Evolutionary conservation across 1,139 yeast species (phyloP).

Genomic region (Suhomyces yuchorum): DNA sequence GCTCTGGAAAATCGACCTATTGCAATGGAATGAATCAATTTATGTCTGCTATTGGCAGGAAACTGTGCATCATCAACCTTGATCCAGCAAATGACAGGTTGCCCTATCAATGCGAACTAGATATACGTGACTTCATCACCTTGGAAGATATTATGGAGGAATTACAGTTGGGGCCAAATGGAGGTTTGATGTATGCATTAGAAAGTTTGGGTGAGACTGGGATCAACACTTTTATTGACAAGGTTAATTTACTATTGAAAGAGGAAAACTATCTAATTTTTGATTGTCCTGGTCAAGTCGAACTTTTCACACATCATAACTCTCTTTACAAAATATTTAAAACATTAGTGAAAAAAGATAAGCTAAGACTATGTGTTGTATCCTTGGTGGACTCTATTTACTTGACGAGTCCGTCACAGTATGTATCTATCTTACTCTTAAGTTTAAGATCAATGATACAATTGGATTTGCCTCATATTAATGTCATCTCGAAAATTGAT

Average conservation of each 20-base stretch:
- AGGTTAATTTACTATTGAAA: constrained; percentile 56
- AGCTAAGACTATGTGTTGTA: constrained; percentile 80
- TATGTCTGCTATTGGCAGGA: constrained; percentile 89
- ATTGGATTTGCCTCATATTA: constrained; percentile 47
- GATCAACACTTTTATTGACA: constrained; percentile 59
- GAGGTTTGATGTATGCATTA: constrained; percentile 88
- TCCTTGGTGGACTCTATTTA: constrained; percentile 85
- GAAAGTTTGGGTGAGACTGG: constrained; percentile 55
- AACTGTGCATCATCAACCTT: constrained; percentile 76
- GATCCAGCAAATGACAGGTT: constrained; percentile 93
- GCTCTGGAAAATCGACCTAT: constrained; percentile 94
- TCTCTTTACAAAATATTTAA: constrained; percentile 42
- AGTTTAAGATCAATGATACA: constrained; percentile 70
- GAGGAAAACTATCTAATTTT: constrained; percentile 75
- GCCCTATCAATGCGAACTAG: constrained; percentile 79
- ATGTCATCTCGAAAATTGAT: constrained; percentile 82
- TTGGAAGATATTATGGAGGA: constrained; percentile 90
- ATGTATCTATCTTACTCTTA: constrained; percentile 77
- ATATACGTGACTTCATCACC: constrained; percentile 84
- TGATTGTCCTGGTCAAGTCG: constrained; percentile 73
- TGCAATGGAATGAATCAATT: constrained; percentile 92
- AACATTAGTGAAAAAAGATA: constrained; percentile 47
- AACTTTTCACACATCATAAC: constrained; percentile 49
- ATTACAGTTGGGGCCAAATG: constrained; percentile 85
- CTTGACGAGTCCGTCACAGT: constrained; percentile 85